Percentiles rank a stretch among this genome's conserved stretches.
Conservation (phyloP, 1,284 basidiomycete genomes). For the Laetiporus sulphureus region DNA sequence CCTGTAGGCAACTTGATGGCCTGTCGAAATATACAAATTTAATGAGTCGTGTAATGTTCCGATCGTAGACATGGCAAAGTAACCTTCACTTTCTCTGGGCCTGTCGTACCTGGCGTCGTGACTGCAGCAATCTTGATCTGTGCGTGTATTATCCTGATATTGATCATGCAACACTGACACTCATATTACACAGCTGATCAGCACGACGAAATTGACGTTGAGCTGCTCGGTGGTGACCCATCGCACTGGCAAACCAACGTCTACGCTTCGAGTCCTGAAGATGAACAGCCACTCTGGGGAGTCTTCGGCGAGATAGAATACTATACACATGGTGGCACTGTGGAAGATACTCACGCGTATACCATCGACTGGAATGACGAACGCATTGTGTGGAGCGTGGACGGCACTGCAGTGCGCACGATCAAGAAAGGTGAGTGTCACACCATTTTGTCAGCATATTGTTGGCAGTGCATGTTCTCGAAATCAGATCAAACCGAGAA, state of each 20-base stretch:
- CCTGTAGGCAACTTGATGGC: slow-evolving; percentile 21
- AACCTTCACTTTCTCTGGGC: slow-evolving; percentile 28
- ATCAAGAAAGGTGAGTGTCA: slow-evolving; percentile 28
- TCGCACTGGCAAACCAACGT: slow-evolving; percentile 40
- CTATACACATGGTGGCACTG: slow-evolving; percentile 17
- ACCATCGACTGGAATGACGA: slow-evolving; percentile 37
- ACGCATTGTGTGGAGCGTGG: slow-evolving; percentile 37
- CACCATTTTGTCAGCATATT: neutral
- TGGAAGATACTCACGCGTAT: slow-evolving; percentile 30
- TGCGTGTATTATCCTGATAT: slow-evolving; percentile 10
- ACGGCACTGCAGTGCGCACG: slow-evolving; percentile 31
- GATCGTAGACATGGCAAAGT: slow-evolving; percentile 29
- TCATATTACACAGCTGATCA: slow-evolving; percentile 25
- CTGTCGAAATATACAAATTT: neutral
- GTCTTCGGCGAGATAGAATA: slow-evolving; percentile 31
- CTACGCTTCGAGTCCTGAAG: slow-evolving; percentile 30
- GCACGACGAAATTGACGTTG: slow-evolving; percentile 40
- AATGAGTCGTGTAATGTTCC: neutral
- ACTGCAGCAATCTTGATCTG: slow-evolving; percentile 36
- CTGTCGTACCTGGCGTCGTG: slow-evolving; percentile 30
- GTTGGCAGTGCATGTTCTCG: neutral
- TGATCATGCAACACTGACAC: neutral
- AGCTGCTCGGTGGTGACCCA: slow-evolving; percentile 35
- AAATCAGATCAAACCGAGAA: slow-evolving; percentile 29
- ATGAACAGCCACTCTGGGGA: slow-evolving; percentile 31